Percentiles rank a stretch among this genome's conserved stretches.
phyloP scores from a whole-genome alignment of 345 rosid genomes.

The Turnera subulata region DNA sequence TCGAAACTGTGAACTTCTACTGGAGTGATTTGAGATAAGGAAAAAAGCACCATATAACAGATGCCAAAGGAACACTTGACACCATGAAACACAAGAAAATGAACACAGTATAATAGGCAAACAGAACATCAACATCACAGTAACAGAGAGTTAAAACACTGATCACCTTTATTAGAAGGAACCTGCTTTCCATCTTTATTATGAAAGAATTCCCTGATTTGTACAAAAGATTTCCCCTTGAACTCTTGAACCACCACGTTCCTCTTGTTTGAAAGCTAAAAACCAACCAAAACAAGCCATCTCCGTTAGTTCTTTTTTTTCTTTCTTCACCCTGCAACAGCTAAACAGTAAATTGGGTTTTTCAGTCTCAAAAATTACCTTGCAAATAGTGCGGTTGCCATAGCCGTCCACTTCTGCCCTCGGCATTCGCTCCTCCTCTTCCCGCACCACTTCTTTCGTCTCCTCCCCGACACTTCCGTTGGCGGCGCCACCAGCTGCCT shows the following conservation, averaged over 20 bases:
- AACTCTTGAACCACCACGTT: slow-evolving; percentile 42
- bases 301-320: background rate
- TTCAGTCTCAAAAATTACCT: slow-evolving; percentile 29
- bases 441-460: slow-evolving; percentile 9
- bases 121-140: no score
- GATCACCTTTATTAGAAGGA: slow-evolving; percentile 47
- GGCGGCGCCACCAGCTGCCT: slow-evolving; percentile 10
- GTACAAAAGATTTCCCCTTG: slow-evolving; percentile 43
- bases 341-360: background rate
- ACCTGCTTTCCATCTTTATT: slow-evolving; percentile 40
- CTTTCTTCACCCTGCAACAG: no score
- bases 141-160: background rate
- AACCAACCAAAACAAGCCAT: background rate
- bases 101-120: no score
- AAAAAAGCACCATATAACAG: no score
- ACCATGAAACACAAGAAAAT: no score
- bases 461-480: slow-evolving; percentile 6
- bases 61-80: no score
- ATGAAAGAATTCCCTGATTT: slow-evolving; percentile 50
- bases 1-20: no score
- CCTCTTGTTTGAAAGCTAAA: slow-evolving; percentile 58
- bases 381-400: slow-evolving; percentile 50
- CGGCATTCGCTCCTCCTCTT: slow-evolving; percentile 2
- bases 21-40: no score
- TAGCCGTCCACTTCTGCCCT: slow-evolving; percentile 17